Base-by-base conservation (phyloP, 306 rosid species). In the Vicia villosa region DNA sequence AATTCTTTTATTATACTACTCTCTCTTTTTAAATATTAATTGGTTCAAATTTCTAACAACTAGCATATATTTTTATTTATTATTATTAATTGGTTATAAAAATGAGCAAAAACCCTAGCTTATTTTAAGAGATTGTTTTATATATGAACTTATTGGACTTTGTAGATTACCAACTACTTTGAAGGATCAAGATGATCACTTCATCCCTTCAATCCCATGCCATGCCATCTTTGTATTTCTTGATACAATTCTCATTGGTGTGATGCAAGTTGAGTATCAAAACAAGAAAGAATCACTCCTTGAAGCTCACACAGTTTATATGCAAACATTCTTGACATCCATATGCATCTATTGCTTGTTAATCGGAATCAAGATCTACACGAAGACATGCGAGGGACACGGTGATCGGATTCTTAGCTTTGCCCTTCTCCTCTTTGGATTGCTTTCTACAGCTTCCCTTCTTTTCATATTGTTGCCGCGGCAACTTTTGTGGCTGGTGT, bases 181-280 rank as follows among this genome's bases (percentile, higher is more conserved):
- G 64, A 15, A 30, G 36, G 45, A 37, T 4, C 11, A 63, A 50
- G 34, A 40, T 30, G 36, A 30, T 5, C 6, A 0, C 32, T 41
- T 28, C 5, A 63, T 15, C 34, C 36, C 47, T 52, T 38, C 66
- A 65, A 55, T 43, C 30, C 61, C 79, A 30, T 66, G 20, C 3
- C 79, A 74, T 74, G 79, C 65, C 32, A 56, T 74, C 13, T 74
- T 74, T 60, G 66, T 32, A 16, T 74, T 66, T 74, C 73, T 74
- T 26, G 79, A 43, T n/a, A 55, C 73, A 34, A 38, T 74, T 6
- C 73, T 74, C 40, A 3, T 74, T 32, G 61, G 51, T 20, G 50
- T 56, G 50, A 9, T 74, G 41, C 73, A 74, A 74, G 42, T 66
- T 42, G 60, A 42, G 50, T 74, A 12, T 42, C 71, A 63, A 52